phyloP scores from a whole-genome alignment of 306 rosid species.

The Prunus mongolica region DNA sequence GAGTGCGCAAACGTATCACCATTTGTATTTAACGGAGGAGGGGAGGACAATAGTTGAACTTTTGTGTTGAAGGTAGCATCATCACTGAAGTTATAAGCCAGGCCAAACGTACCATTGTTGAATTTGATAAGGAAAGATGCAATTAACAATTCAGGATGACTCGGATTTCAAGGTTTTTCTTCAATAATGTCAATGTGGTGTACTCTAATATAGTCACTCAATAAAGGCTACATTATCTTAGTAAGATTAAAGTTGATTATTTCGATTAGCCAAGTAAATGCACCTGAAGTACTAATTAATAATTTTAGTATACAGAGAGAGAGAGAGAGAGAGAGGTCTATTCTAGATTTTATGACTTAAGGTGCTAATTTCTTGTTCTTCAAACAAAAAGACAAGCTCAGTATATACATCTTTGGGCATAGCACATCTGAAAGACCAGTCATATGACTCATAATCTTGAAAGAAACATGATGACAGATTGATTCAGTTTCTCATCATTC shows the following conservation, averaged over 20 bases:
- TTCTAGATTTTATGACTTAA: neutral
- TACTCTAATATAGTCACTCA: slow-evolving; percentile 23
- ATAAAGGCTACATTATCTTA: slow-evolving; percentile 33
- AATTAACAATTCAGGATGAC: slow-evolving; percentile 32
- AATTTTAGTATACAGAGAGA: neutral
- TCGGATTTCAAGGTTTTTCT: slow-evolving; percentile 28
- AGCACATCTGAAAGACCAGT: slow-evolving; percentile 7
- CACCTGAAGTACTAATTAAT: neutral
- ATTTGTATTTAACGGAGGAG: neutral
- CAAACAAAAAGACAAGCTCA: neutral
- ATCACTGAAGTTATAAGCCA: slow-evolving; percentile 16
- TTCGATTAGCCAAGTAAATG: slow-evolving; percentile 1
- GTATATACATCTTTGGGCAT: slow-evolving; percentile 16
- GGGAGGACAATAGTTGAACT: slow-evolving; percentile 2
- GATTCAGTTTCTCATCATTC: slow-evolving; percentile 82
- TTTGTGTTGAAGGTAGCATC: slow-evolving; percentile 6
- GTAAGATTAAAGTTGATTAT: neutral
- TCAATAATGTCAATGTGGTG: slow-evolving; percentile 23
- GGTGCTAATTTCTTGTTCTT: neutral
- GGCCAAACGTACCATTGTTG: slow-evolving; percentile 30
- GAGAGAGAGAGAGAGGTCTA: neutral
- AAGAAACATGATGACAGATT: slow-evolving; percentile 15
- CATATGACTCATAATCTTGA: neutral
- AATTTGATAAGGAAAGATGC: slow-evolving; percentile 37
- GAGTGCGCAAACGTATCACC: neutral